Conservation (phyloP, 345 rosid species). For the Euclidium syriacum region DNA sequence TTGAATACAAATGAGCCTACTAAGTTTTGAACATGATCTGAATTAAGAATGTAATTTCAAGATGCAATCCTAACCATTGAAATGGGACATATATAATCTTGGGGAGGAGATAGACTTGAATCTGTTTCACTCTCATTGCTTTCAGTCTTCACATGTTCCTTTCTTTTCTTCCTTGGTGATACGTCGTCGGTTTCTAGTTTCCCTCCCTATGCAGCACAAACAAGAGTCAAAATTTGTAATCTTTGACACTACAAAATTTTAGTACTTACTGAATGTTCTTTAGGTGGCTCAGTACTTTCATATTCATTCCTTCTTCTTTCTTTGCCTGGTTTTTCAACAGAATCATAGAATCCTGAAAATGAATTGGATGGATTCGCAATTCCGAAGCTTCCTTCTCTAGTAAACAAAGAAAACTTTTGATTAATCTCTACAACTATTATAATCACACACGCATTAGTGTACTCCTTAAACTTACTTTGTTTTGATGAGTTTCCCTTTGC, state of each 20-base stretch:
- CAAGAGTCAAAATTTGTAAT: background rate
- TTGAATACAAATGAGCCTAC: too few species aligned
- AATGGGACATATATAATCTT: constrained; percentile 26
- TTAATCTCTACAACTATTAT: background rate
- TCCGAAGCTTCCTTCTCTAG: constrained; percentile 13
- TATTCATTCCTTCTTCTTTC: background rate
- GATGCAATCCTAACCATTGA: constrained; percentile 15
- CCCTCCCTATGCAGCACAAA: constrained; percentile 1
- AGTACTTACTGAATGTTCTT: constrained; percentile 8
- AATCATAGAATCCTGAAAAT: background rate
- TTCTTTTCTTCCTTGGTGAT: background rate
- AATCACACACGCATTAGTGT: background rate
- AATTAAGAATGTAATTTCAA: background rate
- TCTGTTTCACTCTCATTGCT: constrained; percentile 2
- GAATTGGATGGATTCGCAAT: background rate
- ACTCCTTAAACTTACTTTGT: constrained; percentile 36
- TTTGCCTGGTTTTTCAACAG: background rate
- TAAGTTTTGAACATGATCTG: too few species aligned
- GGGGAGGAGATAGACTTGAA: constrained; percentile 7
- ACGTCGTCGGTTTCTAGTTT: background rate
- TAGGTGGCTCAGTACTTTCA: background rate
- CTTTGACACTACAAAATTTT: background rate
- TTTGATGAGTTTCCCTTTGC: constrained; percentile 52
- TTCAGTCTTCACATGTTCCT: background rate
- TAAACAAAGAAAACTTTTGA: background rate